Base-by-base conservation (phyloP, 805 yeast genomes). In the Teunomyces barrocoloradensis region DNA sequence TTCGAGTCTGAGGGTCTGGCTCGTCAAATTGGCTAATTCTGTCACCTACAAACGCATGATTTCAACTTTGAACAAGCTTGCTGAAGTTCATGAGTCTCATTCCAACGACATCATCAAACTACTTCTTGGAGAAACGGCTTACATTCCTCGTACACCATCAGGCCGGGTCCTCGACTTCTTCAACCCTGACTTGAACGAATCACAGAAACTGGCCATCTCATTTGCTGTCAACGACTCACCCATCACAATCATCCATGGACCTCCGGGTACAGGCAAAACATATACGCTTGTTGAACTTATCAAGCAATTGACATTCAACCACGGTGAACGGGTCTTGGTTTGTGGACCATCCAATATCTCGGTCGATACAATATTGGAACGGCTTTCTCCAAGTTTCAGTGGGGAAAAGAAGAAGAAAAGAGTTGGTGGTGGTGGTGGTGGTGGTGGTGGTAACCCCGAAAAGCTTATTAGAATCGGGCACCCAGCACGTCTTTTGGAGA, bases 311-410 rank as follows among this genome's bases (percentile, higher is more conserved):
- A 74, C 81, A 1, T 70, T 69, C 6, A 66, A 65, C 11, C 58
- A 58, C 5, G 56, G 61, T 12, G 75, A 74, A 44, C 65, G 90
- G 39, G 83, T 92, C 0, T 69, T 92, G 25, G 91, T 92, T 0
- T 91, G 97, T 68, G 97, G 97, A 0, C 96, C 98, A 0, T 90
- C 97, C 0, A 92, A 92, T 61, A 84, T 90, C 12, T 82, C 97
- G 0, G 96, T 91, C 1, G 98, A 92, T 63, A 92, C 96, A 0
- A 86, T 92, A 12, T 65, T 91, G 42, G 97, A 92, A 63, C 71
- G 97, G 49, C 64, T 92, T 18, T 63, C 74, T 7, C 64, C 66
- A 2, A 53, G 50, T 4, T 69, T 71, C 44, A 34, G 25, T 20
- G 35, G 30, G 6, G 37, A 45, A 12, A 73, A 34, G 59, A 74